Percentiles rank a stretch among this genome's conserved stretches.
Conservation (phyloP, 2,329 filamentous ascomycete species). For the Aspergillus neotritici region DNA sequence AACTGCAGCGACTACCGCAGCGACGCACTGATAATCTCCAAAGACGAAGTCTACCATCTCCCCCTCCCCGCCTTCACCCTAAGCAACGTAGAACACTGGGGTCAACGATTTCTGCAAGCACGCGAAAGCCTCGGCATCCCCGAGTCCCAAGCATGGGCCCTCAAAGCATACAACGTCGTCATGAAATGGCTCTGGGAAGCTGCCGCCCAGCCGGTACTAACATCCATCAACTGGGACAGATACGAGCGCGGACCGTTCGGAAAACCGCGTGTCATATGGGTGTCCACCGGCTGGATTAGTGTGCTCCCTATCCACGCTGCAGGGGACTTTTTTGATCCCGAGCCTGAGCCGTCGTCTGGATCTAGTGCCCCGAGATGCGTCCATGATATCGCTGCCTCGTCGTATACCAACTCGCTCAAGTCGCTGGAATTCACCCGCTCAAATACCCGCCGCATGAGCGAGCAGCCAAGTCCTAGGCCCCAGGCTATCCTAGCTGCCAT, state of each 20-base stretch:
- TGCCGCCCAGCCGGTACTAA: constrained; percentile 1
- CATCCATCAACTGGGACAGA: constrained; percentile 1
- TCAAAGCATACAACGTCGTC: background rate
- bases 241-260: background rate
- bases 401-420: constrained; percentile 4
- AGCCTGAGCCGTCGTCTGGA: background rate
- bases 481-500: constrained; percentile 1
- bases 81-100: background rate
- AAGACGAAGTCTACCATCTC: background rate
- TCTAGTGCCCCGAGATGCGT: background rate
- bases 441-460: background rate
- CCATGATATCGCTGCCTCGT: constrained; percentile 2
- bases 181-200: constrained; percentile 6
- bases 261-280: constrained; percentile 4
- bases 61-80: constrained; percentile 1
- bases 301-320: constrained; percentile 3
- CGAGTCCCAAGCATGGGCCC: background rate
- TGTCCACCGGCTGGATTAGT: constrained; percentile 3
- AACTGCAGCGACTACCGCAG: constrained; percentile 1
- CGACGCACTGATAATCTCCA: constrained; percentile 2
- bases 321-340: background rate
- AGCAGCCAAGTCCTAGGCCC: background rate
- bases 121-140: background rate
- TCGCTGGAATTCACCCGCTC: background rate
- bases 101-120: background rate